Base-by-base conservation (phyloP, 164 flowering plant genomes). In the Dillenia suffruticosa region DNA sequence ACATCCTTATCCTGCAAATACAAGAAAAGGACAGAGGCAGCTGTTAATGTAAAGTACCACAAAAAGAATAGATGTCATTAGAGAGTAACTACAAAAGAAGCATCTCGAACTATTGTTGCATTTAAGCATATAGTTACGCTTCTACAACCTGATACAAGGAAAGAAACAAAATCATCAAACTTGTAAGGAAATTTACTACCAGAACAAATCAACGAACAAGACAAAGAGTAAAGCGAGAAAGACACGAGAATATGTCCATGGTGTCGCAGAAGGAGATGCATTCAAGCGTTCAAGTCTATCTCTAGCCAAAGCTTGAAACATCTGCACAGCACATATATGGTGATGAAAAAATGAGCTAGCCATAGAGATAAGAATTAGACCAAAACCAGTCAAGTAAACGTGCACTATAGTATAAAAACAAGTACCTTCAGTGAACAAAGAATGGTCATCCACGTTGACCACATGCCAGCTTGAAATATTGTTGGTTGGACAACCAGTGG, bases 291-390 rank as follows among this genome's bases (percentile, higher is more conserved):
- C 96, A 65, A 91, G 96, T 44, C 99, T 83, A 58, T 94, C 99
- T 73, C 92, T 86, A 48, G 86, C 95, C 77, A 94, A 69, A 61
- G 91, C 92, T 81, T 94, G 95, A 77, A 94, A 94, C 95, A 91
- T 89, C 99, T 90, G 75, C 47, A 43, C 32, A 80, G 22, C 44
- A 55, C 49, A 48, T 55, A 26, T 71, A n/a, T 57, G 51, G 55
- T 15, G 17, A 15, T 16, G 55, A 15, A 52, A 32, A 32, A 32
- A 32, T 32, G 40, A 32, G 40, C 40, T 32, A 32, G 7, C 5
- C 55, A 13, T 49, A 9, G 40, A 48, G 49, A 17, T 24, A 51
- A 14, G 53, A 54, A 50, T 10, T 32, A 15, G 9, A 2, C 9
- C 22, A 26, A 11, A 52, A 52, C 12, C n/a, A 52, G 55, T 10